phyloP scores from a whole-genome alignment of 2,329 filamentous ascomycete species.

The Ophiostoma perfectum region DNA sequence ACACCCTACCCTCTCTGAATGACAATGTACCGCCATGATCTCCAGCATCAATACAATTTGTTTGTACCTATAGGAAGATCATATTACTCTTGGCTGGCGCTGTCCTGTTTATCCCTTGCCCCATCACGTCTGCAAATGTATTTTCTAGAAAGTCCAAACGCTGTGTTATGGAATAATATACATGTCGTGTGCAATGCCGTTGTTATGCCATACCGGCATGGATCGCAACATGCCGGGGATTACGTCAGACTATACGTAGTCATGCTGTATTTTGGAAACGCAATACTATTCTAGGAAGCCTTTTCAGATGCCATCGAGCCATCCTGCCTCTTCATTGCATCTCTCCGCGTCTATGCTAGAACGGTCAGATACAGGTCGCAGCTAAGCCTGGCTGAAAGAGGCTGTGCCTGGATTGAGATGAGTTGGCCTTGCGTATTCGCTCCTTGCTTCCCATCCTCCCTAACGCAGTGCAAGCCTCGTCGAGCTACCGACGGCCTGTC shows the following conservation, averaged over 20 bases:
- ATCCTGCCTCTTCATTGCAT: too few relatives aligned
- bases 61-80: not conserved
- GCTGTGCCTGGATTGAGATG: not conserved
- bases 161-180: not conserved
- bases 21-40: too few relatives aligned
- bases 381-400: not conserved
- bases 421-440: not conserved
- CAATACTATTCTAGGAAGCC: not conserved
- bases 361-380: not conserved
- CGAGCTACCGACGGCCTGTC: not conserved
- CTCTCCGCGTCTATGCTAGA: not conserved
- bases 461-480: not conserved
- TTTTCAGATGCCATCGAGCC: not conserved
- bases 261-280: not conserved
- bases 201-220: not conserved
- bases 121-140: not conserved
- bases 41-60: not conserved
- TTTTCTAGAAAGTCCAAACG: not conserved
- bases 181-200: not conserved
- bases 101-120: not conserved
- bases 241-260: not conserved
- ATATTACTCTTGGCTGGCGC: not conserved
- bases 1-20: too few relatives aligned
- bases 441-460: not conserved
- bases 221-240: not conserved